Evolutionary conservation across 2,329 filamentous ascomycete genomes (phyloP), one percentile per base, ranked within the genome.

Genomic region (Cryphonectria carpinicola): DNA sequence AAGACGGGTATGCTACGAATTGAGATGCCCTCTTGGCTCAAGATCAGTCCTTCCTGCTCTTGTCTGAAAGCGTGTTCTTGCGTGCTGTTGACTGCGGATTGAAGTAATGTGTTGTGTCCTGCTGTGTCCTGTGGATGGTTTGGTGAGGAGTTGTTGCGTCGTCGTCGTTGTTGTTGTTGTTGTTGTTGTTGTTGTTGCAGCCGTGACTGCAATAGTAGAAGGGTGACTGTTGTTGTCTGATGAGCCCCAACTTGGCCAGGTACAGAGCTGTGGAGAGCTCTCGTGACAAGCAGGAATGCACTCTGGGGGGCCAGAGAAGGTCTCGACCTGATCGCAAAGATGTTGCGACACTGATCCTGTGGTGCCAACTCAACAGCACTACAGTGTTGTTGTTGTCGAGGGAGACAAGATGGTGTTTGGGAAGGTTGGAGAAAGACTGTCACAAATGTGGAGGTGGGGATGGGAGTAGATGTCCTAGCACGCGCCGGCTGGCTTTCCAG

Each of bases 391-490:
- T 39, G 68, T 8, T 67, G 66, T 67, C 35, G 69, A 66, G 54
- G 32, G 41, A 68, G 37, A 28, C n/a, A 49, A 46, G 35, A 52
- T 32, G 22, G 52, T 43, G 43, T 32, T 43, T 69, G 35, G 66
- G 25, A 41, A 58, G 65, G 63, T 66, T 70, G 71, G 71, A 68
- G 71, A 63, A 68, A 66, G 69, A 72, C 28, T 68, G 56, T 54
- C 58, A 43, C 63, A 60, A 72, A 66, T 68, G 66, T 72, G 62
- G 68, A 72, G 71, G 71, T 68, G 56, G 71, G 61, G 65, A 70
- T 63, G 58, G 52, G 32, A 39, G 68, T 49, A 37, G 54, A 69
- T 28, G 22, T 49, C 5, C 46, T 49, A n/a, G 8, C 46, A 49
- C 22, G 35, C 35, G 41, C 61, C 17, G 37, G 58, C 25, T 3